These are phyloP conservation scores for Cytospora piceicola DNA, from an alignment of 2,329 filamentous ascomycete genomes.

Conservation along the genomic window DNA sequence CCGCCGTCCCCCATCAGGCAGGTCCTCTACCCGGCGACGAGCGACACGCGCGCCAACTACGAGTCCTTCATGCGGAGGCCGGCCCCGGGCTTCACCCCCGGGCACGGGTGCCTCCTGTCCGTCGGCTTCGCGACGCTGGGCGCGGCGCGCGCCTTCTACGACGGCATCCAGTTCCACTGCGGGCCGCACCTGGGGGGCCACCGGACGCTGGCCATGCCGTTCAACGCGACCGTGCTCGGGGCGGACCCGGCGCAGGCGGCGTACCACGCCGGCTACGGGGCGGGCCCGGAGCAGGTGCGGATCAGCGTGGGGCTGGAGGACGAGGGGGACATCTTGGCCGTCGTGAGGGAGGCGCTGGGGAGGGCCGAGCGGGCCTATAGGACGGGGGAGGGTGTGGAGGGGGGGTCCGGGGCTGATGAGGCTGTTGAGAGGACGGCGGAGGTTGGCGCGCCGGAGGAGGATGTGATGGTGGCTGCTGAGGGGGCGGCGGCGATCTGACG, in stretches of 20 bases:
- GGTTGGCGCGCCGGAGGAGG: not conserved
- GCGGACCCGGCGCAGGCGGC: constrained; percentile 43
- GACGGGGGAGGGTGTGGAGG: not conserved
- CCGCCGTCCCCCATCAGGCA: constrained; percentile 45
- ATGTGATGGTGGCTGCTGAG: not conserved
- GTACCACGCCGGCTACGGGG: constrained; percentile 45
- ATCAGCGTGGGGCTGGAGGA: constrained; percentile 54
- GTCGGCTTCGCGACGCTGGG: constrained; percentile 53
- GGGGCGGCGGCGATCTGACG: not conserved
- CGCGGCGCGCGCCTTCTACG: constrained; percentile 52
- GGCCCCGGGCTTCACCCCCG: constrained; percentile 52
- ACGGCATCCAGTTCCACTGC: constrained; percentile 52
- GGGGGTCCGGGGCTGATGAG: not conserved
- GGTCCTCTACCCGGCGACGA: constrained; percentile 50
- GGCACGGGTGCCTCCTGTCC: constrained; percentile 59
- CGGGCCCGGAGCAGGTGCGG: constrained; percentile 47
- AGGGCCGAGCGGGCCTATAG: constrained; percentile 31
- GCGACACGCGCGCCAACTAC: constrained; percentile 43
- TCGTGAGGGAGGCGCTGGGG: constrained; percentile 41
- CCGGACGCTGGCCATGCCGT: constrained; percentile 53
- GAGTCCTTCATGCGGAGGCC: constrained; percentile 42
- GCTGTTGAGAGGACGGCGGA: not conserved
- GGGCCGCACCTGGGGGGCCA: constrained; percentile 60
- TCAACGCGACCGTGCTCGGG: constrained; percentile 50
- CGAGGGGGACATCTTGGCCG: constrained; percentile 46